Evolutionary conservation across 257 asterid genomes (phyloP).

Genomic region (Rehmannia glutinosa): DNA sequence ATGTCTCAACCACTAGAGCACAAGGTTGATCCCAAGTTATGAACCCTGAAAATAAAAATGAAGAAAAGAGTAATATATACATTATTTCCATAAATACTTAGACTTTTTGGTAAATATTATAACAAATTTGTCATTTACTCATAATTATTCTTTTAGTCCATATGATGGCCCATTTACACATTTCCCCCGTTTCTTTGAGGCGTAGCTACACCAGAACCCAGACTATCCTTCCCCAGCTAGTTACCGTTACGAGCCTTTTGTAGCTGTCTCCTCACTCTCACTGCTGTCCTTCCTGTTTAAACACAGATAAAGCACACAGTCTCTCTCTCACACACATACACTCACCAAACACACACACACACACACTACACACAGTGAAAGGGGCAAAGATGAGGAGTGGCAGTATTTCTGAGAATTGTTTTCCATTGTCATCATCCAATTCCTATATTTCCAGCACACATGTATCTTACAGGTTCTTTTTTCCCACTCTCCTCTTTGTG

Average conservation of each 20-base stretch:
- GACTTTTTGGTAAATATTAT: too few species aligned
- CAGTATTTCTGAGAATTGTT: background rate
- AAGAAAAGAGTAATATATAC: too few species aligned
- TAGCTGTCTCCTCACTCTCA: too few species aligned
- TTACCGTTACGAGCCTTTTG: slow-evolving; percentile 29
- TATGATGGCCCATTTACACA: background rate
- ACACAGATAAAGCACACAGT: slow-evolving; percentile 3
- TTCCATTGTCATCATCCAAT: slow-evolving; percentile 12
- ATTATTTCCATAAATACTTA: too few species aligned
- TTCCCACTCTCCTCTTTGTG: background rate
- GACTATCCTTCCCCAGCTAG: slow-evolving; percentile 17
- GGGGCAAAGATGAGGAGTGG: slow-evolving; percentile 11
- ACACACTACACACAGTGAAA: slow-evolving; percentile 13
- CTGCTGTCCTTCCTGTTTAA: background rate
- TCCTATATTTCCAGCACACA: slow-evolving; percentile 11
- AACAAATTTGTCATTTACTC: too few species aligned
- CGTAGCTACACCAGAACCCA: slow-evolving; percentile 25
- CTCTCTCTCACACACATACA: background rate
- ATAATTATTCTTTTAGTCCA: background rate
- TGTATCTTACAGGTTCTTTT: slow-evolving; percentile 27
- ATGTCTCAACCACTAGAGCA: too few species aligned
- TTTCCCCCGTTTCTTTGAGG: background rate
- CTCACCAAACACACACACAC: slow-evolving; percentile 10
- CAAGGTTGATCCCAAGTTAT: too few species aligned
- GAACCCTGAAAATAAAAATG: too few species aligned